Conservation (phyloP, 441 rosid species). For the Mallotus japonicus region DNA sequence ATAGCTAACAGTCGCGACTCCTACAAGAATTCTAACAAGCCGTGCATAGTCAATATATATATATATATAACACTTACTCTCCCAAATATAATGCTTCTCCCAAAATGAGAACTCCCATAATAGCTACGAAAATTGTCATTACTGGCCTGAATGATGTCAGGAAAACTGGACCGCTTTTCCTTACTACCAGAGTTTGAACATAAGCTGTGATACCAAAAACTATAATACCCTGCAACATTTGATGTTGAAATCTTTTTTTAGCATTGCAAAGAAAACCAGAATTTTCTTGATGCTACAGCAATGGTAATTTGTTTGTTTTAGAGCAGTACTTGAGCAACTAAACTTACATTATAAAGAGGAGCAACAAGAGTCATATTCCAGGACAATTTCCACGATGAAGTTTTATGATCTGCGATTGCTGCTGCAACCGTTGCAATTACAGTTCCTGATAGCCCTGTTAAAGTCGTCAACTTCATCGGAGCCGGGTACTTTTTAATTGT, state of each 20-base stretch:
- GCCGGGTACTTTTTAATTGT: background rate
- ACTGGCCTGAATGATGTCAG: conserved; percentile 16
- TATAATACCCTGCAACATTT: conserved; percentile 4
- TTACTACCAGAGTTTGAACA: background rate
- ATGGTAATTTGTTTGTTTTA: too few relatives aligned
- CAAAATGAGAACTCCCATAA: conserved; percentile 3
- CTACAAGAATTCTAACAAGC: too few relatives aligned
- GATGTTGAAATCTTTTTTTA: background rate
- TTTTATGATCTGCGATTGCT: background rate
- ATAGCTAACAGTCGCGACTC: too few relatives aligned
- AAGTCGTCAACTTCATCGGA: background rate
- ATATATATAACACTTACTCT: background rate
- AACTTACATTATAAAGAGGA: conserved; percentile 8
- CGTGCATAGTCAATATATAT: too few relatives aligned
- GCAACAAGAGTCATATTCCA: conserved; percentile 11
- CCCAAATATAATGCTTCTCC: conserved; percentile 8
- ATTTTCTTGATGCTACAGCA: too few relatives aligned
- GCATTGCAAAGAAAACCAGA: background rate
- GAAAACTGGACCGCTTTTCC: conserved; percentile 10
- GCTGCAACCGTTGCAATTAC: background rate
- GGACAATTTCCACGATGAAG: conserved; percentile 1
- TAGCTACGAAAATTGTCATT: background rate
- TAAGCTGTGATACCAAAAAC: conserved; percentile 1
- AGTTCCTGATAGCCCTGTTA: background rate
- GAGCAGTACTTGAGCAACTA: too few relatives aligned